phyloP scores from a whole-genome alignment of 106 monocot species.

The Platanthera guangdongensis region DNA sequence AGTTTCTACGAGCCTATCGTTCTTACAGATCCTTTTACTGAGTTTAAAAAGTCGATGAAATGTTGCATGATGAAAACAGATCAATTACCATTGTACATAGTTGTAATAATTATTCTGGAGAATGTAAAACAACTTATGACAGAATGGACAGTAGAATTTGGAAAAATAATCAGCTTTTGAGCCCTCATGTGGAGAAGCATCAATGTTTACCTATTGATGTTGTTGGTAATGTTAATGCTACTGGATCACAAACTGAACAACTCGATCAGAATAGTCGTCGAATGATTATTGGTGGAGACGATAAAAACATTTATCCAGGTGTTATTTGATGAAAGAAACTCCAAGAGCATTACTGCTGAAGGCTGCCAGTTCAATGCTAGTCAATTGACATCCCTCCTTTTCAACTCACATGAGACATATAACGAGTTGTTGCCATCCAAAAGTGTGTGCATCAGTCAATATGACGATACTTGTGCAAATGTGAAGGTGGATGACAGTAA shows the following conservation, averaged over 20 bases:
- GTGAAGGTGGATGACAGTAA: slow-evolving; percentile 11
- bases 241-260: not conserved
- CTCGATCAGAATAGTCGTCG: slow-evolving; percentile 10
- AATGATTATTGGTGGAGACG: slow-evolving; percentile 10
- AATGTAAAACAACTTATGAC: slow-evolving; percentile 1
- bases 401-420: not conserved
- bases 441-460: not conserved
- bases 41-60: slow-evolving; percentile 7
- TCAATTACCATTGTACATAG: not conserved
- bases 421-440: not conserved
- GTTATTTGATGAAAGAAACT: slow-evolving; percentile 10
- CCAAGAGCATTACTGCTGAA: not conserved
- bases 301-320: slow-evolving; percentile 13
- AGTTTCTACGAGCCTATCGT: too few relatives aligned
- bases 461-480: slow-evolving; percentile 6
- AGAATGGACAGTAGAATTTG: not conserved
- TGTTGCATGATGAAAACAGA: slow-evolving; percentile 10
- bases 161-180: slow-evolving; percentile 1
- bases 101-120: slow-evolving; percentile 7
- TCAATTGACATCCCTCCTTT: not conserved
- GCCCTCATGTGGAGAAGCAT: slow-evolving; percentile 15
- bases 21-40: slow-evolving; percentile 5
- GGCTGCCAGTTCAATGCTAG: not conserved
- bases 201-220: slow-evolving; percentile 3
- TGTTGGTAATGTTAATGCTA: not conserved